Percentiles rank a stretch among this genome's conserved stretches.
Conservation (phyloP, 2,329 filamentous ascomycete species). For the Tolypocladium nubicola region DNA sequence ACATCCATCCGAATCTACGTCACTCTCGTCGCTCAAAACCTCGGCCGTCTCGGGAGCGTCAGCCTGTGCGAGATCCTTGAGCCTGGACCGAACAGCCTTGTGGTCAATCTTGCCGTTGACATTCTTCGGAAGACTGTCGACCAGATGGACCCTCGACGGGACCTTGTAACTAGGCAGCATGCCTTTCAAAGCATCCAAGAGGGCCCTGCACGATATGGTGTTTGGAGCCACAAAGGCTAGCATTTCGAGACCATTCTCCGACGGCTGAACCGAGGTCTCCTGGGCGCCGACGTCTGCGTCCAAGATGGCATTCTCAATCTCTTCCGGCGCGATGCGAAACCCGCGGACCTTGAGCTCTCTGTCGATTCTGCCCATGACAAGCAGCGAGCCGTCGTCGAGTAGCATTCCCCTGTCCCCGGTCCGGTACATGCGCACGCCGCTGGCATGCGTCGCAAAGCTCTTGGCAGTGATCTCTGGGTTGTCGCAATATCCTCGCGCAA, state of each 20-base stretch:
- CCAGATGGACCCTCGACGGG: not conserved
- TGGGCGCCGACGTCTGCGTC: not conserved
- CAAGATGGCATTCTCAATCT: conserved; percentile 6
- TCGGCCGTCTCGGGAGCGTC: not conserved
- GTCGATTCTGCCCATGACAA: conserved; percentile 7
- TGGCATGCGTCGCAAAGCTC: conserved; percentile 1
- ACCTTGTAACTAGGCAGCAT: conserved; percentile 5
- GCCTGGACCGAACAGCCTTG: not conserved
- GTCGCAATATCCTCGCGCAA: conserved; percentile 4
- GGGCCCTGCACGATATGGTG: not conserved
- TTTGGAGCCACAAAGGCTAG: conserved; percentile 2
- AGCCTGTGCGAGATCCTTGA: not conserved
- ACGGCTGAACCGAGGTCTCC: conserved; percentile 4
- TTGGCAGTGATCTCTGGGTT: conserved; percentile 1
- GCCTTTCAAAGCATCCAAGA: conserved; percentile 1
- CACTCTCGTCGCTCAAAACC: not conserved
- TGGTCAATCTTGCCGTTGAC: conserved; percentile 7
- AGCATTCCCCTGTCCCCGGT: conserved; percentile 6
- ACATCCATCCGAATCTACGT: not conserved
- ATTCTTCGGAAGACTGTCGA: conserved; percentile 3
- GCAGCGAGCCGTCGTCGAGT: conserved; percentile 2
- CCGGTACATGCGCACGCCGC: conserved; percentile 5
- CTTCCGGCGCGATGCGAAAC: conserved; percentile 7
- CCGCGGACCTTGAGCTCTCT: conserved; percentile 8
- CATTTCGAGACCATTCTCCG: conserved; percentile 3